These are phyloP conservation scores for Saturnispora galanensis DNA, from an alignment of 805 yeast species.

Conservation along the genomic window DNA sequence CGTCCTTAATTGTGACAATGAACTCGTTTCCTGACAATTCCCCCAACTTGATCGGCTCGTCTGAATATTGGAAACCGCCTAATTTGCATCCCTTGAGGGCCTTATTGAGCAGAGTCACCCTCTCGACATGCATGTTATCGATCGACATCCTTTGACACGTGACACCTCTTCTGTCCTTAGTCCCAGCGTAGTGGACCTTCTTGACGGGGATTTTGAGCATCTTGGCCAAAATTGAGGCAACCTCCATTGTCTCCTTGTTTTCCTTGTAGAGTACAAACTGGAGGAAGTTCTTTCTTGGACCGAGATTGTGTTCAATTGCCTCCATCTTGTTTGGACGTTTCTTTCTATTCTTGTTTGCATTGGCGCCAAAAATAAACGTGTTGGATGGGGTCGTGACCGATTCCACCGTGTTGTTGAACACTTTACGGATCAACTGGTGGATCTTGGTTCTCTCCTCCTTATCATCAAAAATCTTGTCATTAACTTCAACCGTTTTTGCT, in stretches of 20 bases:
- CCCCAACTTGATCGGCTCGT: constrained; percentile 60
- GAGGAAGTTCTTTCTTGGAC: constrained; percentile 56
- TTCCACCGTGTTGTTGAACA: constrained; percentile 68
- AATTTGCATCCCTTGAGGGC: constrained; percentile 68
- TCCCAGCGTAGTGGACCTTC: constrained; percentile 76
- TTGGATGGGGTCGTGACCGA: constrained; percentile 65
- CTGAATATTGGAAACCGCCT: constrained; percentile 68
- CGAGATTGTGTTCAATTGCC: constrained; percentile 56
- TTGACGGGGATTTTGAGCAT: constrained; percentile 67
- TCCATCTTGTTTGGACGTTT: constrained; percentile 33
- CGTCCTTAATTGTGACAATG: constrained; percentile 73
- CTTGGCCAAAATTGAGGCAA: constrained; percentile 63
- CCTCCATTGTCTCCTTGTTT: constrained; percentile 96
- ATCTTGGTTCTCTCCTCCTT: constrained; percentile 68
- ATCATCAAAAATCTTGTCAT: constrained; percentile 42
- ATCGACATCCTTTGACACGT: constrained; percentile 79
- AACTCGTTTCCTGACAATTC: constrained; percentile 87
- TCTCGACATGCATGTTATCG: constrained; percentile 56
- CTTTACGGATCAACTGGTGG: constrained; percentile 66
- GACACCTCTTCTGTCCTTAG: constrained; percentile 93
- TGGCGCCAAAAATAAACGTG: constrained; percentile 52
- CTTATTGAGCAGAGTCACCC: constrained; percentile 68
- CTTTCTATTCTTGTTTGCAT: constrained; percentile 36
- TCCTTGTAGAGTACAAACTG: constrained; percentile 84
- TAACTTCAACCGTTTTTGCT: constrained; percentile 41